phyloP scores from a whole-genome alignment of 2,329 filamentous ascomycete genomes.

The Aspergillus spinulosporus region DNA sequence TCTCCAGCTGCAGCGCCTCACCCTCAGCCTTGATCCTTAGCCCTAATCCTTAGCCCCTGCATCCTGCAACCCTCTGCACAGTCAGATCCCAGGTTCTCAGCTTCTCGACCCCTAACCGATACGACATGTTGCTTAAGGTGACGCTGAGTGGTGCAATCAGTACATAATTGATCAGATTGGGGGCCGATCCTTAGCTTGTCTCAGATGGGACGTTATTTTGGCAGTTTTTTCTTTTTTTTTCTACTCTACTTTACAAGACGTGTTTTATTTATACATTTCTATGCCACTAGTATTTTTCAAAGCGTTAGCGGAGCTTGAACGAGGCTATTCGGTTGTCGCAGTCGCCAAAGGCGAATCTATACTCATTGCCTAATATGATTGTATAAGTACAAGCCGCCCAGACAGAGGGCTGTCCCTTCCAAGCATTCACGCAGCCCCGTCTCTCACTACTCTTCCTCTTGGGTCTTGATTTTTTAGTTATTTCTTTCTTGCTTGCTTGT shows the following conservation, averaged over 20 bases:
- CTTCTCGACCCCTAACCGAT: too few relatives aligned
- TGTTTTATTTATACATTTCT: background rate
- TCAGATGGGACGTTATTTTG: background rate
- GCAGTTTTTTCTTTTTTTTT: too few relatives aligned
- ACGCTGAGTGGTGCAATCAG: background rate
- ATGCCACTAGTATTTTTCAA: background rate
- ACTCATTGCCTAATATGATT: background rate
- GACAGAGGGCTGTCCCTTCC: background rate
- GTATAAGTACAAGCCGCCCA: background rate
- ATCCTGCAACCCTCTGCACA: background rate
- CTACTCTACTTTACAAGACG: background rate
- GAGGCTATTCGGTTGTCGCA: too few relatives aligned
- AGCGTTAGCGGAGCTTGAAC: too few relatives aligned
- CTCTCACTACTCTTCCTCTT: background rate
- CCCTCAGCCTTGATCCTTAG: slow-evolving; percentile 1
- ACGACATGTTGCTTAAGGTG: background rate
- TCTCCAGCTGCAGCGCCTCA: too few relatives aligned
- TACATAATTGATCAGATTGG: background rate
- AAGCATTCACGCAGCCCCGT: background rate
- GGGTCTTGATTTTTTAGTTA: too few relatives aligned
- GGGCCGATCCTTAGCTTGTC: background rate
- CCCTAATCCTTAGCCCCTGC: background rate
- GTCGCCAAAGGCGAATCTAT: background rate
- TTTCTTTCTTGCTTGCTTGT: background rate
- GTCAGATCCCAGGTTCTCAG: too few relatives aligned